Evolutionary conservation across 257 asterid species (phyloP), one percentile per base, ranked within the genome.

Genomic region (Handroanthus guayacan): DNA sequence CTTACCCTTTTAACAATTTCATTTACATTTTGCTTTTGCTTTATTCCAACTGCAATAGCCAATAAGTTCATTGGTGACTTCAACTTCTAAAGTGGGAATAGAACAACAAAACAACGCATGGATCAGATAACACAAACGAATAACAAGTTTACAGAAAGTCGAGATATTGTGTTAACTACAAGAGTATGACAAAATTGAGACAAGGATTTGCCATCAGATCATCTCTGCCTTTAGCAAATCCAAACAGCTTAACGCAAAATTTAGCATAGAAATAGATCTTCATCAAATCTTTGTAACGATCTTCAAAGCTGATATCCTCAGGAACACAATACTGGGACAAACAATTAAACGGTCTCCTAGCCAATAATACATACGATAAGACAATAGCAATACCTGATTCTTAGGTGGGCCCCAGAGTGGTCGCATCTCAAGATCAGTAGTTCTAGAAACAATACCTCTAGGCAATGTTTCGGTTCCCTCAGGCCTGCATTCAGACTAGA

Each of bases 11-110:
- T 79, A 54, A 89, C 87, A 67, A 91, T 87, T 80, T 83, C 67
- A 83, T 91, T 77, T 38, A 89, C 94, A 81, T 83, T 89, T 51
- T 80, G 16, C 82, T 83, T 91, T 80, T 91, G 97, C 86, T 84
- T 88, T 62, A 87, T 71, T 63, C 97, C 97, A 74, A 85, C 97
- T 71, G 97, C 92, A 75, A 92, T 79, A 75, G 93, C 97, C 85
- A 92, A 70, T 75, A 92, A 84, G 85, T 84, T 92, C 80, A 68
- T 81, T 34, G 86, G 85, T 67, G 86, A 76, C 69, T 80, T 85
- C 50, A 76, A 76, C 73, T 76, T 87, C 93, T 87, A 67, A 34
- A 80, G 20, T 44, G 62, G 77, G 79, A 71, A 47, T 8, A 71
- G 39, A 16, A 72, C 58, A 55, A 67, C 2, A 38, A 18, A 72